Evolutionary conservation across 2,329 filamentous ascomycete genomes (phyloP).

Genomic region (Periconia sp.): DNA sequence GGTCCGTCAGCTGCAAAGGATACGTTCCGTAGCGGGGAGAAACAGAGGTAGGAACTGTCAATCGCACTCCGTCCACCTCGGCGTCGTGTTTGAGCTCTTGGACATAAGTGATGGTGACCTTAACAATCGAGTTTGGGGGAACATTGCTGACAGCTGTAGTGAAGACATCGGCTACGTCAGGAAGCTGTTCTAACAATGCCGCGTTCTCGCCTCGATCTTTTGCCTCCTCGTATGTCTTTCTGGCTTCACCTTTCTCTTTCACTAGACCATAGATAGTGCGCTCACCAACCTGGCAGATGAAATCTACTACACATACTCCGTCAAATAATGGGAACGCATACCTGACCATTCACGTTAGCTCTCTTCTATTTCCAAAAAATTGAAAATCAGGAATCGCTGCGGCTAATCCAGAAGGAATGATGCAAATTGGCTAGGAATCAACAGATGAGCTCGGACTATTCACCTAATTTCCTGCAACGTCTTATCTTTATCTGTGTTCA

Average conservation of each 20-base stretch:
- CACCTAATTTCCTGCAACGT: constrained; percentile 57
- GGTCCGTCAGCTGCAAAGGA: constrained; percentile 25
- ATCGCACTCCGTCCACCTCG: constrained; percentile 68
- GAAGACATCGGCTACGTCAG: constrained; percentile 67
- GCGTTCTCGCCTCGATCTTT: constrained; percentile 64
- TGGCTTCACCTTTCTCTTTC: constrained; percentile 67
- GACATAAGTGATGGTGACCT: constrained; percentile 68
- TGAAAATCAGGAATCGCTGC: too few species aligned
- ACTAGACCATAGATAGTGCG: constrained; percentile 67
- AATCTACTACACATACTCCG: constrained; percentile 70
- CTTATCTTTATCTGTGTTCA: constrained; percentile 57
- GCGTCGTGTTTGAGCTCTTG: constrained; percentile 74
- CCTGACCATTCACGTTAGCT: constrained; percentile 6
- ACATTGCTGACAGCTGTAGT: constrained; percentile 71
- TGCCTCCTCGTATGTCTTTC: constrained; percentile 63
- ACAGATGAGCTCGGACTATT: too few species aligned
- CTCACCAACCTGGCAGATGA: constrained; percentile 66
- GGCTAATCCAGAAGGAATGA: too few species aligned
- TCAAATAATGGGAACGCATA: constrained; percentile 75
- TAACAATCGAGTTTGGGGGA: constrained; percentile 59
- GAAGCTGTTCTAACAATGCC: constrained; percentile 67
- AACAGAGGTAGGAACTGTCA: constrained; percentile 69
- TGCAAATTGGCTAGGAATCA: too few species aligned
- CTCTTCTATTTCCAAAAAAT: too few species aligned
- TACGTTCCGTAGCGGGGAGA: constrained; percentile 67